Evolutionary conservation across 179 eudicot species (phyloP).

Genomic region (Actinidia arguta): DNA sequence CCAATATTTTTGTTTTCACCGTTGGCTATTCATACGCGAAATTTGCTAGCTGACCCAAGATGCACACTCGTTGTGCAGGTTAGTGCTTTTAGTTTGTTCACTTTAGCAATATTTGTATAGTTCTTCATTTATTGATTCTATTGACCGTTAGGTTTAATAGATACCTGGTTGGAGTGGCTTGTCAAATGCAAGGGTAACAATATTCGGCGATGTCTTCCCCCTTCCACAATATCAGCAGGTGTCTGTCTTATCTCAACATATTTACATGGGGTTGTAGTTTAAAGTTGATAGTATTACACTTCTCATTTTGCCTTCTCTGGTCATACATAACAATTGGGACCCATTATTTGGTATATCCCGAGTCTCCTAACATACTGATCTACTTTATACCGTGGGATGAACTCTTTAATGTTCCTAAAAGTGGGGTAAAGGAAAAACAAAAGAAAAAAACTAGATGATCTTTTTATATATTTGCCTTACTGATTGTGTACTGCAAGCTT

Average conservation of each 20-base stretch:
- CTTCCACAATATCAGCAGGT: constrained; percentile 96
- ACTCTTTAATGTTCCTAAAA: background rate
- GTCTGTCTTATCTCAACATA: constrained; percentile 9
- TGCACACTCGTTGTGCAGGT: constrained; percentile 99
- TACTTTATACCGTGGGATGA: background rate
- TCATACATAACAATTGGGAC: background rate
- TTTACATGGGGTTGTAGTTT: background rate
- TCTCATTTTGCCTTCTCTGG: background rate
- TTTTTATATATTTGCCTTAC: background rate
- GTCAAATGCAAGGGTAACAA: constrained; percentile 98
- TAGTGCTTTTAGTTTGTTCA: constrained; percentile 23
- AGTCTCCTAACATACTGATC: background rate
- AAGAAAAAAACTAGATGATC: background rate
- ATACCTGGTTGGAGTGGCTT: constrained; percentile 99
- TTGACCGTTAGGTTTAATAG: constrained; percentile 57
- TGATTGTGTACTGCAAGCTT: background rate
- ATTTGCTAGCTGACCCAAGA: constrained; percentile 88
- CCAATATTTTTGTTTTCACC: constrained; percentile 98
- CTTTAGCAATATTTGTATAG: background rate
- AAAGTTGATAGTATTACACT: background rate
- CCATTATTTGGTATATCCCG: background rate
- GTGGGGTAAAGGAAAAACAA: background rate
- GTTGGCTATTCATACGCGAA: constrained; percentile 97
- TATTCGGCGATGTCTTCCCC: constrained; percentile 91
- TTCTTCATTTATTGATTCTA: constrained; percentile 37